Conservation (phyloP, 2,329 filamentous ascomycete genomes). For the Pestalotiopsis sp. region DNA sequence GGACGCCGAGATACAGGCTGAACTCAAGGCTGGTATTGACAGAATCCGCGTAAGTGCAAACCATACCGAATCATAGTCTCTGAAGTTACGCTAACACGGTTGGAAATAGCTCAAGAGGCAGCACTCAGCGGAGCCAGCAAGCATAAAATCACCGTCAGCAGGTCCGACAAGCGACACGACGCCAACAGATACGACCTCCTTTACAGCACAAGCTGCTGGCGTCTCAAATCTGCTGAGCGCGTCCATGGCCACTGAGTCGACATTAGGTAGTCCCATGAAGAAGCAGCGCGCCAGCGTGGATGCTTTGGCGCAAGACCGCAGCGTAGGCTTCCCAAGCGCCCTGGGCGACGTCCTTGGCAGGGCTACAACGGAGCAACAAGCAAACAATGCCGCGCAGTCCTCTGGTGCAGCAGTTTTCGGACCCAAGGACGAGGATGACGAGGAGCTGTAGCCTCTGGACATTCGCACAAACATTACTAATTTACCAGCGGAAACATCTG, state of each 20-base stretch:
- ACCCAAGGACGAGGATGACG: constrained; percentile 26
- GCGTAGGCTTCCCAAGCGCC: constrained; percentile 35
- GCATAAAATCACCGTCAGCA: constrained; percentile 46
- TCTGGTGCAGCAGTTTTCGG: constrained; percentile 9
- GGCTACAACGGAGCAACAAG: constrained; percentile 25
- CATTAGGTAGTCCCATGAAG: constrained; percentile 72
- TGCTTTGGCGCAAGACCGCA: constrained; percentile 42
- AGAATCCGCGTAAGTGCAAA: constrained; percentile 67
- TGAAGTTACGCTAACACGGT: constrained; percentile 24
- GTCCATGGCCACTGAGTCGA: constrained; percentile 44
- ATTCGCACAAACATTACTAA: neutral
- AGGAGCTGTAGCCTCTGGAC: constrained; percentile 25
- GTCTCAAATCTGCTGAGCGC: constrained; percentile 41
- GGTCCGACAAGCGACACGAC: constrained; percentile 40
- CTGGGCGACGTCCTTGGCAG: constrained; percentile 41
- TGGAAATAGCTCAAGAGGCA: constrained; percentile 71
- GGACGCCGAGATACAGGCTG: constrained; percentile 70
- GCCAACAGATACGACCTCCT: constrained; percentile 38
- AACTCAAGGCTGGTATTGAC: constrained; percentile 77
- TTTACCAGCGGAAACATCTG: neutral
- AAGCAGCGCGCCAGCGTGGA: constrained; percentile 68
- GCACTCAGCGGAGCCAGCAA: constrained; percentile 71
- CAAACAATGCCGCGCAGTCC: constrained; percentile 15
- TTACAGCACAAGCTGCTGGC: constrained; percentile 31
- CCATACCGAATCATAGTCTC: neutral